Conservation (phyloP, 1,284 basidiomycete species). For the Trichosporon coremiiforme region DNA sequence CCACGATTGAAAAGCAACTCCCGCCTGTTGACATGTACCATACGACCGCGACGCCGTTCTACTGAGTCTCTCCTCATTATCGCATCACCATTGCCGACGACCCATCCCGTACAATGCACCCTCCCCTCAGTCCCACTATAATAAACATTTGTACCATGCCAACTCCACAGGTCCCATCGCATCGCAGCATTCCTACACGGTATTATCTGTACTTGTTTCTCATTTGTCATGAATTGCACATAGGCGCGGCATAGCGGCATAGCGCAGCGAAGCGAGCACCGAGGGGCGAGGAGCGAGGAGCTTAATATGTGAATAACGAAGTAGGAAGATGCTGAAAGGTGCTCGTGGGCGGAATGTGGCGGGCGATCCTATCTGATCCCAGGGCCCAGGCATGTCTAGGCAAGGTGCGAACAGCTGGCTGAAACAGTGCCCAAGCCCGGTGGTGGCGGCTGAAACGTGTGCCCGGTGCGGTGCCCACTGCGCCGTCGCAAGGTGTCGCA, state of each 20-base stretch:
- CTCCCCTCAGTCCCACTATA: background rate
- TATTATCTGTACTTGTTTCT: conserved; percentile 1
- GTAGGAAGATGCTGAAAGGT: too few relatives aligned
- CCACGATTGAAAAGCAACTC: conserved; percentile 1
- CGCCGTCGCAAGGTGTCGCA: too few relatives aligned
- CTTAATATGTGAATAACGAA: too few relatives aligned
- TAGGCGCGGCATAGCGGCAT: background rate
- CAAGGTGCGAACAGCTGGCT: background rate
- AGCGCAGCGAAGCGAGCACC: too few relatives aligned
- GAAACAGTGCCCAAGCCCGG: background rate
- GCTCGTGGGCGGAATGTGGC: background rate
- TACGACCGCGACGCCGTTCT: background rate
- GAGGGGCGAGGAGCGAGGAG: background rate
- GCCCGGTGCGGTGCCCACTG: too few relatives aligned
- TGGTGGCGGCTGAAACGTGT: background rate
- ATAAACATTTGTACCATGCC: conserved; percentile 3
- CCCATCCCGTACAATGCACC: background rate
- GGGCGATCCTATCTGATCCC: background rate
- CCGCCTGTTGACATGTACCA: conserved; percentile 16
- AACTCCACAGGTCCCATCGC: background rate
- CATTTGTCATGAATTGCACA: conserved; percentile 22
- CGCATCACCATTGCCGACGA: conserved; percentile 1
- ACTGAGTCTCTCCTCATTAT: background rate
- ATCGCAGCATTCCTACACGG: background rate
- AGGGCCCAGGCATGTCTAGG: background rate